Evolutionary conservation across 2,329 filamentous ascomycete genomes (phyloP), one percentile per base, ranked within the genome.

Genomic region (Penicillium sp.): DNA sequence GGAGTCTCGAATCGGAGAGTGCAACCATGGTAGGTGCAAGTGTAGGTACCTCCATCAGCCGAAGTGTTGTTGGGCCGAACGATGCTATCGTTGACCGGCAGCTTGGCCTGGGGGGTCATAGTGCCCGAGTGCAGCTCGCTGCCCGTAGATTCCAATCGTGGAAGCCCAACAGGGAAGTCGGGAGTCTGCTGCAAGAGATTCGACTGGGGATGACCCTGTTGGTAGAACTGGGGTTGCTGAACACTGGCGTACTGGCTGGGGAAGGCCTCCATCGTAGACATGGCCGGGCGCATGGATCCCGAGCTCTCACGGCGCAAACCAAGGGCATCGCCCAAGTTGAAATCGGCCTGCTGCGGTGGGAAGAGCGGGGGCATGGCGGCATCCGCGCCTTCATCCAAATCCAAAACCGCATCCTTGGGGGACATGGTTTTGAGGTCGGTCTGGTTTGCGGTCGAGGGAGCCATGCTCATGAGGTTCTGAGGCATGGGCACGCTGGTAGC

Each of bases 11-110:
- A 99, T 57, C 95, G 90, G 68, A 90, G 83, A 0, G 89, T 89
- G 75, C 95, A 98, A 12, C 93, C 92, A 72, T 96, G 93, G 72
- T 97, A 97, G 0, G 93, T 97, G 78, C 95, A 99, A 1, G 93
- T 96, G 79, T 97, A 99, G 0, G 93, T 97, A 13, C 94, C 94
- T 22, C 89, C 86, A 68, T 96, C 91, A 0, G 92, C 91, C 17
- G 83, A 82, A 2, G 89, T 88, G 44, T 88, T 84, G 1, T 81
- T 76, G 0, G 92, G 92, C 81, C 86, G 82, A 65, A 81, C 73
- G 42, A 77, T 70, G 30, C 73, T 69, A 57, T 75, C 68, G 10
- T 69, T 65, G 38, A 70, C 70, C 35, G 80, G 75, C 44, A 78
- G 75, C 26, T 69, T 70, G 49, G 70, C 51, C 56, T 70, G 76